Evolutionary conservation across 805 yeast genomes (phyloP), one percentile per base, ranked within the genome.

Genomic region (Kodamaea sagamina): DNA sequence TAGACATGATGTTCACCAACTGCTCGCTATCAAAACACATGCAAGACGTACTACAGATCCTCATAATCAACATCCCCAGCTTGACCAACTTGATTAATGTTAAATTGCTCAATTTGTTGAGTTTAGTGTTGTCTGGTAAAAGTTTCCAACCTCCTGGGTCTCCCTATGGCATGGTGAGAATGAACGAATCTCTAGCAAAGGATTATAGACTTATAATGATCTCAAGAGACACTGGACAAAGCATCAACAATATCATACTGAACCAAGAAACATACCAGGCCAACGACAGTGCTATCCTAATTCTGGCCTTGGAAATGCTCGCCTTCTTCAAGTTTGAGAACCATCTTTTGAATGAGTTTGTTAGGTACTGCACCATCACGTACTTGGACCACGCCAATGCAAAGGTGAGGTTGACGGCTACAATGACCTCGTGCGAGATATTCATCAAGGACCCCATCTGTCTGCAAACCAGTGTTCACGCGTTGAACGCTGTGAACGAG

Each of bases 1-100:
- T 92, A 39, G 90, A 85, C 51, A 73, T 86, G 64, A 77, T 92
- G 66, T 74, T 92, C 53, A 64, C 68, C 27, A 77, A 83, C 37
- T 89, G 96, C 47, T 86, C 96, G 0, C 74, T 92, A 41, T 84
- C 89, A n/a, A 84, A 81, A 50, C 84, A 86, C 49, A 81, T 92
- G 81, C 83, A 88, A 56, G 81, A 81, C 46, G 85, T 93, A 10
- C 61, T 92, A 24, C 74, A 78, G 45, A 78, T 81, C 2, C 73
- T 92, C 18, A 82, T 83, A 19, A 77, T 74, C 1, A 77, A 85
- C 47, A 82, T 92, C 4, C 96, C 97, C 0, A 86, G 96, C 0
- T 66, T 92, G 16, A 86, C 85, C 38, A 79, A 81, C 2, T 72
- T 81, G 3, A 84, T 92, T 16, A 84, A 86, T 55, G 82, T 80